Evolutionary conservation across 768 basidiomycete genomes (phyloP), one percentile per base, ranked within the genome.

Genomic region (Kwoniella dejecticola): DNA sequence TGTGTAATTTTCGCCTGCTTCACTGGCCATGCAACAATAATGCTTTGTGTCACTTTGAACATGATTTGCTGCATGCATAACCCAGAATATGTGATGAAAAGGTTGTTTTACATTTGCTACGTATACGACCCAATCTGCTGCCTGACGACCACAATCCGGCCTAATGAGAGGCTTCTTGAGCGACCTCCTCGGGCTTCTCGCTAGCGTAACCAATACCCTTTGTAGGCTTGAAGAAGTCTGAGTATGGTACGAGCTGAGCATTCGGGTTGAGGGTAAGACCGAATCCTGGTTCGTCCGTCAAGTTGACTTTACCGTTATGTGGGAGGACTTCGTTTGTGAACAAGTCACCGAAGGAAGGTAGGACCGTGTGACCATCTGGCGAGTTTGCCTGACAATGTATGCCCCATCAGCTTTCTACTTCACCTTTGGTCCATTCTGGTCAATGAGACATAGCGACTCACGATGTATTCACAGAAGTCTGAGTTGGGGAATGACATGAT

Each of bases 291-390:
- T 67, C 78, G 52, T 80, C 81, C 27, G 64, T 63, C 10, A 80
- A 71, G 47, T 80, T 74, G 60, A 82, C 71, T n/a, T 62, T 62
- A 36, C 81, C 81, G 54, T 80, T 77, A 46, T 72, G 44, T 1
- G 81, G 81, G 1, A 82, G 61, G 12, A 79, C 75, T 62, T 82
- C 81, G 71, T 82, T 80, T 23, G 76, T 61, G 77, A 82, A 82
- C 19, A 82, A 76, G 42, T 81, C 75, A 44, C 81, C 81, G 68
- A 82, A 82, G 0, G 79, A 79, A 11, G 82, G 82, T 38, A 65
- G 69, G 60, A 82, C 74, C 11, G 76, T 74, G 55, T 75, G 80
- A 33, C 81, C 82, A 62, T 82, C 82, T 2, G 81, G 78, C 0
- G 79, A 76, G 72, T 81, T 82, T 69, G 79, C 80, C 65, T 72